These are phyloP conservation scores for Pythium guiyangense DNA, from an alignment of 352 stramenopile genomes.

Conservation along the genomic window DNA sequence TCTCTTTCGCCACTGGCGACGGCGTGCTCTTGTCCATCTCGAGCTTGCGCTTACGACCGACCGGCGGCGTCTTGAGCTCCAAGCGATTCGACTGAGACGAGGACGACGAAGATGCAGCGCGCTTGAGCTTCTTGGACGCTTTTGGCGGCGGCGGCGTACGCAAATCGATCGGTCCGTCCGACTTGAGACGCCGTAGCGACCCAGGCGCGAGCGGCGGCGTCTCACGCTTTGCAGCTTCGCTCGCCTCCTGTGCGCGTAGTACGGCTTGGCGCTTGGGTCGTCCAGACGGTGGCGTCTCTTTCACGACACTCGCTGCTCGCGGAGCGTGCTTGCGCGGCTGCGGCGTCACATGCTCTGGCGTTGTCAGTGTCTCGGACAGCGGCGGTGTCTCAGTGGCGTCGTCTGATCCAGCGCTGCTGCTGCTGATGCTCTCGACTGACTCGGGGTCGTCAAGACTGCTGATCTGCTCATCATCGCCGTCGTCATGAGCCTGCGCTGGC, in stretches of 20 bases:
- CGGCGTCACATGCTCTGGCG: too few species aligned
- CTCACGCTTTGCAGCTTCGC: slow-evolving; percentile 4
- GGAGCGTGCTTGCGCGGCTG: background rate
- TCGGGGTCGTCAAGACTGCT: background rate
- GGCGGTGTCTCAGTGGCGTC: background rate
- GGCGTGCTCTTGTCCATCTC: slow-evolving; percentile 57
- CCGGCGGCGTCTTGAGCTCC: slow-evolving; percentile 12
- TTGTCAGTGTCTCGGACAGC: too few species aligned
- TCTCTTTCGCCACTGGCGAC: slow-evolving; percentile 20
- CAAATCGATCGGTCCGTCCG: slow-evolving; percentile 3
- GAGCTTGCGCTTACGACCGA: slow-evolving; percentile 54
- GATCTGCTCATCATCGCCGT: background rate
- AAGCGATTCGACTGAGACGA: background rate
- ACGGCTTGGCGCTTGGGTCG: slow-evolving; percentile 56
- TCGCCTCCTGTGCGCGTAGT: slow-evolving; percentile 32
- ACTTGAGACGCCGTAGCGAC: background rate
- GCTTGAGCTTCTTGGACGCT: background rate
- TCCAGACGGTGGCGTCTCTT: slow-evolving; percentile 8
- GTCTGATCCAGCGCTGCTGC: background rate
- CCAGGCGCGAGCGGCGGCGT: background rate
- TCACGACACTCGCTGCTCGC: background rate
- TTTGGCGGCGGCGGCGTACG: slow-evolving; percentile 9
- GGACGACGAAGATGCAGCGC: background rate
- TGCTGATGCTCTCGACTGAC: background rate
- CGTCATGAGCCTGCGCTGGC: too few species aligned